phyloP scores from a whole-genome alignment of 208 protist species.

The Jaenimonas drosophilae region DNA sequence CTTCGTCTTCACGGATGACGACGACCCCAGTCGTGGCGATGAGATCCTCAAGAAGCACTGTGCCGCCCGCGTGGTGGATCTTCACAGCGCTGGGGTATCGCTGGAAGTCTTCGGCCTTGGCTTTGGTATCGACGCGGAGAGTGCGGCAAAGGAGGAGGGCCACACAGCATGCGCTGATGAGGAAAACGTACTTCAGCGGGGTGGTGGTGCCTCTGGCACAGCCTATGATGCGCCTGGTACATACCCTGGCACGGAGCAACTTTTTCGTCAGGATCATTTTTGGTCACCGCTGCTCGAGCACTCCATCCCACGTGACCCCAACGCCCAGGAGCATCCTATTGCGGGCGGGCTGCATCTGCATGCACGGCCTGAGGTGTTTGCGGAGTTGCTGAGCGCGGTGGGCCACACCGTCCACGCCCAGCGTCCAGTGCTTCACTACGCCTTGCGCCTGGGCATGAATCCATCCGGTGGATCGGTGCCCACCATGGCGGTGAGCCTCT shows the following conservation, averaged over 20 bases:
- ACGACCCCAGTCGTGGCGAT: constrained; percentile 40
- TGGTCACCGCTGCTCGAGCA: too few relatives aligned
- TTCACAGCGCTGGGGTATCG: constrained; percentile 33
- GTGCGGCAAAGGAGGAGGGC: not conserved
- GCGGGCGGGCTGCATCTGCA: too few relatives aligned
- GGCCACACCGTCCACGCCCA: constrained; percentile 31
- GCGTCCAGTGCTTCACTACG: constrained; percentile 21
- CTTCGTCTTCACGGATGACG: constrained; percentile 82
- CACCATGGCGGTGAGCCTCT: constrained; percentile 58
- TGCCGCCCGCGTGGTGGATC: constrained; percentile 18
- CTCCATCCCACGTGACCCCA: too few relatives aligned
- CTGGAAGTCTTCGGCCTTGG: constrained; percentile 67
- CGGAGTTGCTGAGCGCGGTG: constrained; percentile 25
- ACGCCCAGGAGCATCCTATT: too few relatives aligned
- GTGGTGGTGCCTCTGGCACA: too few relatives aligned
- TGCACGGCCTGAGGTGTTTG: too few relatives aligned
- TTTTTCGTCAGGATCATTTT: too few relatives aligned
- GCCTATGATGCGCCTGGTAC: too few relatives aligned
- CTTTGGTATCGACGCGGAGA: constrained; percentile 2
- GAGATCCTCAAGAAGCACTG: constrained; percentile 24
- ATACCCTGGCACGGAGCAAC: too few relatives aligned
- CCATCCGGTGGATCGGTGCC: constrained; percentile 22
- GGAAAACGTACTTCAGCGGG: too few relatives aligned
- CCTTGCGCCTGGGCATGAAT: constrained; percentile 29
- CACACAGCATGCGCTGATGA: not conserved